These are phyloP conservation scores for Ophiorrhiza pumila DNA, from an alignment of 257 asterid genomes.

Conservation along the genomic window DNA sequence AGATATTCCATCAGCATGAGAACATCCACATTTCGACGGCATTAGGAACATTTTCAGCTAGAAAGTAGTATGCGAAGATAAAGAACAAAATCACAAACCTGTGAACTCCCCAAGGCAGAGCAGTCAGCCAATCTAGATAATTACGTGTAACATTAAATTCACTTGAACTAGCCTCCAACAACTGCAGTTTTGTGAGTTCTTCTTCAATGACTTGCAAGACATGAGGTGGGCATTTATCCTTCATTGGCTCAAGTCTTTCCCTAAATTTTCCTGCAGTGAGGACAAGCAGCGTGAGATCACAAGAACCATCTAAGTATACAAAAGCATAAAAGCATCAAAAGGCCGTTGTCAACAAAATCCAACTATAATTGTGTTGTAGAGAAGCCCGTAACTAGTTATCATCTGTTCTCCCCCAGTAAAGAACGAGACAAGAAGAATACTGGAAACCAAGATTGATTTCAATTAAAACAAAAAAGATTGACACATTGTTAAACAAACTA, in stretches of 20 bases:
- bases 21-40: background rate
- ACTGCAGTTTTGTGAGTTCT: slow-evolving; percentile 81
- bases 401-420: background rate
- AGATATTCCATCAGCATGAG: background rate
- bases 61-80: background rate
- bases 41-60: background rate
- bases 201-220: slow-evolving; percentile 97
- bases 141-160: slow-evolving; percentile 97
- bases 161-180: slow-evolving; percentile 98
- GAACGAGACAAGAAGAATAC: background rate
- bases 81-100: slow-evolving; percentile 45
- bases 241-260: slow-evolving; percentile 92
- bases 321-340: background rate
- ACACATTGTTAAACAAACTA: background rate
- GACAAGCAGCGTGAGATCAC: background rate
- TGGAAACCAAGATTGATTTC: background rate
- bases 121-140: slow-evolving; percentile 99
- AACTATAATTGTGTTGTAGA: background rate
- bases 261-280: slow-evolving; percentile 69
- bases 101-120: slow-evolving; percentile 98
- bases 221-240: slow-evolving; percentile 88
- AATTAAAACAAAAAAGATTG: background rate
- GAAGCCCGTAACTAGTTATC: background rate
- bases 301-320: background rate
- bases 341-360: background rate